Evolutionary conservation across 352 stramenopile species (phyloP).

Genomic region (Phytophthora foliorum): DNA sequence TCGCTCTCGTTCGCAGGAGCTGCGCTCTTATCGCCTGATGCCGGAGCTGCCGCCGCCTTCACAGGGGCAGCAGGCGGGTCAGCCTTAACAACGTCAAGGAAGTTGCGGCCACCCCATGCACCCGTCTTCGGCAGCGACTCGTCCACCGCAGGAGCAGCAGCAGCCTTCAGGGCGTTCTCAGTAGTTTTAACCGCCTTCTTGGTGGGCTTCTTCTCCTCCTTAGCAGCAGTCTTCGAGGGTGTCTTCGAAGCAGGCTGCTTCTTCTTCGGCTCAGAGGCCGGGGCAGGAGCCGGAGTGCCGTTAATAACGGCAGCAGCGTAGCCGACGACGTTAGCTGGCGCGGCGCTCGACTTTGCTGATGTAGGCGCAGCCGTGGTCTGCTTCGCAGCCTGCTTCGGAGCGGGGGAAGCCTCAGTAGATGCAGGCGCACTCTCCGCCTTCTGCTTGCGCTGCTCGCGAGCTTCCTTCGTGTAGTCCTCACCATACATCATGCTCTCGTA

Average conservation of each 20-base stretch:
- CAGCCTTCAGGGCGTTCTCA: constrained; percentile 31
- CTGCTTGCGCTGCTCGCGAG: constrained; percentile 77
- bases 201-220: constrained; percentile 52
- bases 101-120: constrained; percentile 85
- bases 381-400: constrained; percentile 24
- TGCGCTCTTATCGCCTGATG: constrained; percentile 9
- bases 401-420: constrained; percentile 9
- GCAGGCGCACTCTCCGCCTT: constrained; percentile 22
- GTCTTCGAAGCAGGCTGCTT: constrained; percentile 51
- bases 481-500: constrained; percentile 93
- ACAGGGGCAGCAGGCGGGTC: constrained; percentile 59
- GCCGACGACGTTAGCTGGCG: constrained; percentile 60
- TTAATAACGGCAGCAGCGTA: constrained; percentile 87
- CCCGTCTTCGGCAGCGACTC: constrained; percentile 69
- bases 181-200: constrained; percentile 58
- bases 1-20: constrained; percentile 51
- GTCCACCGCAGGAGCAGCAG: constrained; percentile 38
- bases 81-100: constrained; percentile 87
- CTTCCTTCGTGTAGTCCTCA: constrained; percentile 91
- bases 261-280: constrained; percentile 60
- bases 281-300: constrained; percentile 61
- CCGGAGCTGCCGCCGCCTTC: constrained; percentile 30
- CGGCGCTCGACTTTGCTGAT: constrained; percentile 22
- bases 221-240: constrained; percentile 41
- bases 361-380: constrained; percentile 16